Base-by-base conservation (phyloP, 176 grass and related monocot genomes). In the Carex littledalei region DNA sequence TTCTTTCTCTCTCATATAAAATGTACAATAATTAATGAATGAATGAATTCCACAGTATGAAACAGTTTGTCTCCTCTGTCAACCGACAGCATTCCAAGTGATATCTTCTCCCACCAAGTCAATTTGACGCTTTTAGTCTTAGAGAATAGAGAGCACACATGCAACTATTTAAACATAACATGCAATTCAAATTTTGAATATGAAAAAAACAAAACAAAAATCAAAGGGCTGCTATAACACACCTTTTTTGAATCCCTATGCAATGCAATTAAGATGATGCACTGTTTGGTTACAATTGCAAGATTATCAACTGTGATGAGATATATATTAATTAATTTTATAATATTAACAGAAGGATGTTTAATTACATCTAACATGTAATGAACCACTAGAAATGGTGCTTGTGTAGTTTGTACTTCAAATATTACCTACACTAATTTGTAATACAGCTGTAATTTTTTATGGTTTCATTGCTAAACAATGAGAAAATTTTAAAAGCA, bases 31-130 rank as follows among this genome's bases (percentile, higher is more conserved):
- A 83, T 83, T 32, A 83, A 63, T 63, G 79, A 81, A 81, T 81
- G 79, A 81, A 83, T 83, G 81, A 67, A 83, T 83, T 67, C 49
- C 61, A 83, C 61, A 83, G 81, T 83, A 66, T 83, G 62, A 83
- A 83, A 83, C 81, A 83, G 81, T 83, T 83, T 83, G 81, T 79
- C 84, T 86, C 35, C 74, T 63, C 45, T 83, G 57, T 12, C 81
- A 83, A 79, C 8, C 67, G 84, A 78, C 61, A 86, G 74, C 69
- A 86, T 86, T 86, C 84, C 84, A 67, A 86, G 71, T 79, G 29
- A 86, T 86, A 62, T 78, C 69, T 86, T 66, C 72, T 85, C 84
- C 72, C 66, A 67, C n/a, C 80, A 65, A 82, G 32, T 81, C 55
- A 66, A 83, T 67, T 67, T 82, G 80, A 82, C 80, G 80, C 80